A percentile compares a stretch with the other conserved stretches of the same genome.
Conservation (phyloP, 768 basidiomycete species). For the Coprinellus micaceus region DNA sequence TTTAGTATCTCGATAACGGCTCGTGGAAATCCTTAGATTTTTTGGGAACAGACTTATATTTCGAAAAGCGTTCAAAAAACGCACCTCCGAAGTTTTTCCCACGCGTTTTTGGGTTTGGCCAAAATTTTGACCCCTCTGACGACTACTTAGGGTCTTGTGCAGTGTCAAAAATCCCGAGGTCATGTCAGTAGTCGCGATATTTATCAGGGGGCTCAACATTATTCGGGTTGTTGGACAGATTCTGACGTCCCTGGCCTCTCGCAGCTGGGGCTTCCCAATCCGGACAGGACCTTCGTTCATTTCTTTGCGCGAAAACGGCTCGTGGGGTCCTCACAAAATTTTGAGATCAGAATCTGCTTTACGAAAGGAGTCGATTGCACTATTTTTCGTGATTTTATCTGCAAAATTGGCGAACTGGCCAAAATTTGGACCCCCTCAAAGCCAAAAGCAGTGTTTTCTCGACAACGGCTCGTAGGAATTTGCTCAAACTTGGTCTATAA, state of each 20-base stretch:
- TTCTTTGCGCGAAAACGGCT: not conserved
- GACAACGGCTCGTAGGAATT: not conserved
- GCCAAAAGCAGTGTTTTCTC: not conserved
- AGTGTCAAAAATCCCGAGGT: not conserved
- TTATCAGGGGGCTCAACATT: not conserved
- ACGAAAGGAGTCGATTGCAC: constrained; percentile 1
- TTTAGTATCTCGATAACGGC: not conserved
- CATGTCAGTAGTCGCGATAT: not conserved
- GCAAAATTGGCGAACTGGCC: not conserved
- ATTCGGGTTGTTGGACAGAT: not conserved
- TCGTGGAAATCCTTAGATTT: not conserved
- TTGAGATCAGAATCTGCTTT: not conserved
- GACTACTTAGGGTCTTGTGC: not conserved
- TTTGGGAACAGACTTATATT: not conserved
- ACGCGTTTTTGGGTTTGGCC: not conserved
- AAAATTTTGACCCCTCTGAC: not conserved
- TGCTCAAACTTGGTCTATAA: not conserved
- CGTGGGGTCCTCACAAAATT: not conserved
- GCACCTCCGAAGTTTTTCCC: too few species aligned
- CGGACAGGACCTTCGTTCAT: not conserved
- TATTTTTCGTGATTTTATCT: constrained; percentile 4
- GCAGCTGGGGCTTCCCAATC: not conserved
- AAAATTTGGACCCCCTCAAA: not conserved
- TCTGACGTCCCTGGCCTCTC: not conserved
- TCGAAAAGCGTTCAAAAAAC: not conserved